These are phyloP conservation scores for Sclerotiophoma versabilis DNA, from an alignment of 2,329 filamentous ascomycete species.

Conservation along the genomic window DNA sequence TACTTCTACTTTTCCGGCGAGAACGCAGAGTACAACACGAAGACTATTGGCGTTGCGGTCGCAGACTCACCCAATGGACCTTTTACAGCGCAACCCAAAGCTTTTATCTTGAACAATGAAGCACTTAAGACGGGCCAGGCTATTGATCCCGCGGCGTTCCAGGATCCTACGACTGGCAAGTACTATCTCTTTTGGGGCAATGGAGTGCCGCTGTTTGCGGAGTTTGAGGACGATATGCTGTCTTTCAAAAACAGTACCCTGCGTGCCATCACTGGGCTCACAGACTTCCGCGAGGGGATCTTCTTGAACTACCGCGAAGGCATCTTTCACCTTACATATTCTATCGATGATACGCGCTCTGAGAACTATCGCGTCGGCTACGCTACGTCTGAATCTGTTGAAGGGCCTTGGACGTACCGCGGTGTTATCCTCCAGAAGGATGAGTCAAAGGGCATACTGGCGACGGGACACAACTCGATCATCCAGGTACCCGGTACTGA, in stretches of 20 bases:
- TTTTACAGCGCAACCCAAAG: conserved; percentile 32
- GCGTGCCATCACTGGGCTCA: conserved; percentile 24
- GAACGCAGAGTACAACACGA: conserved; percentile 34
- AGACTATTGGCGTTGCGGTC: conserved; percentile 39
- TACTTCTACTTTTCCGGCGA: conserved; percentile 42
- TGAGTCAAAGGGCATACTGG: conserved; percentile 29
- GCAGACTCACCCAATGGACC: conserved; percentile 32
- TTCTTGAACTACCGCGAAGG: conserved; percentile 37
- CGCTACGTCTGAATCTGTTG: conserved; percentile 27
- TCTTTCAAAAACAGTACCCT: conserved; percentile 26
- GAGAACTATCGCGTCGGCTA: conserved; percentile 40
- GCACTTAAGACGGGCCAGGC: conserved; percentile 31
- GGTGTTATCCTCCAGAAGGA: conserved; percentile 37
- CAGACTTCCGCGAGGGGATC: conserved; percentile 34
- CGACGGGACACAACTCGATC: conserved; percentile 35
- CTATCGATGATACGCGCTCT: conserved; percentile 38
- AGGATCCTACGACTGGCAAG: conserved; percentile 32
- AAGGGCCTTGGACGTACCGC: conserved; percentile 37
- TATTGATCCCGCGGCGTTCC: conserved; percentile 36
- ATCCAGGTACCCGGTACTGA: conserved; percentile 38
- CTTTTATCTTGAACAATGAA: conserved; percentile 41
- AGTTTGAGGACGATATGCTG: conserved; percentile 34
- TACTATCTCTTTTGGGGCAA: conserved; percentile 44
- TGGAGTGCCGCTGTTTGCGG: conserved; percentile 26
- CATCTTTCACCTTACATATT: conserved; percentile 38